Base-by-base conservation (phyloP, 345 rosid species). In the Eucalyptus tenuipes region DNA sequence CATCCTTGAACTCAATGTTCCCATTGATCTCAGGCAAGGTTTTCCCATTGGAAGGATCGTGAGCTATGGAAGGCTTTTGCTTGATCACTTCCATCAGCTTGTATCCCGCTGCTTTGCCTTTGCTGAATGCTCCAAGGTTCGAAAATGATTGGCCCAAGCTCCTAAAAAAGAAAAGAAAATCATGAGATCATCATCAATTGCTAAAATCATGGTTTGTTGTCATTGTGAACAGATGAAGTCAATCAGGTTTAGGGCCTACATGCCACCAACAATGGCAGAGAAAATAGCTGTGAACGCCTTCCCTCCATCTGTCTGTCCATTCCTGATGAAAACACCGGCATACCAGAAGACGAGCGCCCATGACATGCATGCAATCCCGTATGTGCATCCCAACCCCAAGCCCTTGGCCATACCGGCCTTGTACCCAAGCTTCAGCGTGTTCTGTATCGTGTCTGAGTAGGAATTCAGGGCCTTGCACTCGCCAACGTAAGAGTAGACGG, bases 291-390 rank as follows among this genome's bases (percentile, higher is more conserved):
- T 98, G 94, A 98, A 98, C 6, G 99, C 99, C 87, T 97, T 97
- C 84, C 99, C 99, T 86, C 99, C 99, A 91, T 98, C 99, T 4
- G 96, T 96, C 92, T 93, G 94, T 47, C 99, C 99, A 29, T 93
- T 97, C 93, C 99, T 91, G 89, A 98, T 96, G 87, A 98, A 98
- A 92, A 98, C 99, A 53, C 99, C 99, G 2, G 99, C 99, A 22
- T 98, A 98, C 99, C 99, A 98, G 88, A 98, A 98, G 47, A 98
- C 99, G 86, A 98, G 93, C n/a, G 99, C 99, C 99, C 99, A 98
- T 20, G 99, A 98, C 99, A 98, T 98, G 90, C 99, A 97, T 61
- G 99, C 99, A 86, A 98, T 98, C 53, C 99, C 99, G 89, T 95
- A 98, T 1, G 99, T 98, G 90, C 99, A 98, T 89, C 99, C 99